These are phyloP conservation scores for Santalum album DNA, from an alignment of 164 flowering plant species.

Conservation along the genomic window DNA sequence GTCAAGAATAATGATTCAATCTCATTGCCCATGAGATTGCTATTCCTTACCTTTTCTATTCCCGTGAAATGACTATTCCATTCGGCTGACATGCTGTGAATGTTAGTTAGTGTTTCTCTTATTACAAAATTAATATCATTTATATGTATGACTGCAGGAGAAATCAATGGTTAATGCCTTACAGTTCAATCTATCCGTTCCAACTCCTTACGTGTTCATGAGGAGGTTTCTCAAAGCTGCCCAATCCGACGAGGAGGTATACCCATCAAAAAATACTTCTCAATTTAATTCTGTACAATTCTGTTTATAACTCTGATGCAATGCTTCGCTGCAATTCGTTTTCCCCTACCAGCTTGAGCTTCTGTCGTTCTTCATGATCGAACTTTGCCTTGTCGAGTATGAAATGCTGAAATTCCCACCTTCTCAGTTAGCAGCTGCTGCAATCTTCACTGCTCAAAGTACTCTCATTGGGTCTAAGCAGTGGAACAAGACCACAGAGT, in stretches of 20 bases:
- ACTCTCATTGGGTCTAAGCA: slow-evolving; percentile 33
- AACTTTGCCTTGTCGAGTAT: slow-evolving; percentile 75
- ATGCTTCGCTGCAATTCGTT: background rate
- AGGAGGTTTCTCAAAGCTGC: slow-evolving; percentile 79
- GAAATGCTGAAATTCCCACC: slow-evolving; percentile 75
- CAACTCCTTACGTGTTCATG: slow-evolving; percentile 80
- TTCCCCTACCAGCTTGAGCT: slow-evolving; percentile 56
- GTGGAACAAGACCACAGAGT: slow-evolving; percentile 52
- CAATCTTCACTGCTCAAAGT: slow-evolving; percentile 71
- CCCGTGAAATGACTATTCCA: too few relatives aligned
- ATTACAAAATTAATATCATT: too few relatives aligned
- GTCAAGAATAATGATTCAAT: too few relatives aligned
- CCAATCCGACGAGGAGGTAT: slow-evolving; percentile 59
- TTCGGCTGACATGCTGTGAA: too few relatives aligned
- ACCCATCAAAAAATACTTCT: background rate
- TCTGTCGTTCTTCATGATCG: slow-evolving; percentile 66
- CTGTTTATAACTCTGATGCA: background rate
- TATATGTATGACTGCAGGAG: slow-evolving; percentile 43
- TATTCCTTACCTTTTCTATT: too few relatives aligned
- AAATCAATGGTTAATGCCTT: slow-evolving; percentile 58
- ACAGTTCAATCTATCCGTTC: slow-evolving; percentile 65
- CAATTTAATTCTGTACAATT: background rate
- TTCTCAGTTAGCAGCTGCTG: slow-evolving; percentile 70
- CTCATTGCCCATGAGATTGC: too few relatives aligned
- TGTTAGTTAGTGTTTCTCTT: too few relatives aligned